Evolutionary conservation across 768 basidiomycete species (phyloP), one percentile per base, ranked within the genome.

Genomic region (Russula emetica): DNA sequence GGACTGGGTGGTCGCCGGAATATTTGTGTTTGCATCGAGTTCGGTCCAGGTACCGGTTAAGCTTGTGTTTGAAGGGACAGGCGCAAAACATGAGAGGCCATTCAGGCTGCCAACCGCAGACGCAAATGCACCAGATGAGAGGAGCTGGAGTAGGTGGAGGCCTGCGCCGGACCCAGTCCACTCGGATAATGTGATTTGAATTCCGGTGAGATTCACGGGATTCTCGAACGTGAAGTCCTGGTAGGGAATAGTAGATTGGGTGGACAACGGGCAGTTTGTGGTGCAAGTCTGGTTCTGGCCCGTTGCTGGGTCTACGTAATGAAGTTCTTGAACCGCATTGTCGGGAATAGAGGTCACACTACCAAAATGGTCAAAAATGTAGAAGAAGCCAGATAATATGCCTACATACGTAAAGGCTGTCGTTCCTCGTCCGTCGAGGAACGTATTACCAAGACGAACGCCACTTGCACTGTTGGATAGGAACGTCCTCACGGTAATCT

Each of bases 301-400:
- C 13, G 87, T 89, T 0, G 78, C 74, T 0, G 91, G 87, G 73
- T 98, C 90, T 36, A 88, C 72, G 72, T 88, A 98, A 34, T 82
- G 81, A 66, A 99, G 77, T 5, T 82, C 81, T 73, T 87, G 87
- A 14, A 92, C 83, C 7, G 80, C 80, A 74, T 97, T 94, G 74
- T 96, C 90, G 0, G 97, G 97, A 64, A 98, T 86, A 38, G 94
- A 86, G 1, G 88, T 87, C 47, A 95, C 77, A 70, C 95, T 96
- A 61, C 26, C 44, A 54, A 49, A 69, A 51, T 59, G n/a, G 62
- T 63, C 44, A 71, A 22, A 69, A n/a, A 30, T 59, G 34, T 34
- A 45, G 38, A 30, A 56, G 34, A 51, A 61, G 40, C 36, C 38
- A 38, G 53, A 45, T 10, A 63, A 9, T 7, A 54, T 50, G 44